Evolutionary conservation across 73 alveolate genomes (phyloP).

Genomic region (Stentor roeselii): DNA sequence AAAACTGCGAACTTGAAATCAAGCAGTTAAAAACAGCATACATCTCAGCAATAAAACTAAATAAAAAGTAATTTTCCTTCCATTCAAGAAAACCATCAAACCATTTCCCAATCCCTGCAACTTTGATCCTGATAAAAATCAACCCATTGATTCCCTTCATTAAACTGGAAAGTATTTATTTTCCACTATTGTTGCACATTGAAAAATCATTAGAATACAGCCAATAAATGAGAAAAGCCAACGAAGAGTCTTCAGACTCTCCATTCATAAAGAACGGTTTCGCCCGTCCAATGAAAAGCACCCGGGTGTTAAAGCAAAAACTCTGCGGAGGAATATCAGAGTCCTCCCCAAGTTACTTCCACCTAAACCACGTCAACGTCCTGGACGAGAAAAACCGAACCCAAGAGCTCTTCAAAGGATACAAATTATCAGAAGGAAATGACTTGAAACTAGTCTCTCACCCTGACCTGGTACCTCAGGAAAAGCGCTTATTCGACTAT

Average conservation of each 20-base stretch:
- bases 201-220: too few relatives aligned
- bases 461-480: neutral
- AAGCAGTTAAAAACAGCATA: too few relatives aligned
- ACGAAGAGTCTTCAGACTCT: neutral
- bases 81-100: too few relatives aligned
- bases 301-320: neutral
- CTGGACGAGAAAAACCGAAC: neutral
- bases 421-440: neutral
- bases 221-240: neutral
- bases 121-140: too few relatives aligned
- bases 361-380: neutral
- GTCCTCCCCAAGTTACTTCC: neutral
- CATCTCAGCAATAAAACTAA: too few relatives aligned
- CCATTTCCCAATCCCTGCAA: too few relatives aligned
- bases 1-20: too few relatives aligned
- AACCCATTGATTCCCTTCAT: too few relatives aligned
- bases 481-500: neutral
- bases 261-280: neutral
- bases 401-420: slow-evolving; percentile 23
- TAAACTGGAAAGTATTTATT: too few relatives aligned
- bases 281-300: neutral
- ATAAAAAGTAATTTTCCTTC: too few relatives aligned
- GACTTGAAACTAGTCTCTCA: neutral
- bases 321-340: neutral
- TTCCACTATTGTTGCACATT: neutral